Percentiles rank a stretch among this genome's conserved stretches.
Evolutionary conservation across 805 yeast species (phyloP).

Genomic region (Candida bentonensis): DNA sequence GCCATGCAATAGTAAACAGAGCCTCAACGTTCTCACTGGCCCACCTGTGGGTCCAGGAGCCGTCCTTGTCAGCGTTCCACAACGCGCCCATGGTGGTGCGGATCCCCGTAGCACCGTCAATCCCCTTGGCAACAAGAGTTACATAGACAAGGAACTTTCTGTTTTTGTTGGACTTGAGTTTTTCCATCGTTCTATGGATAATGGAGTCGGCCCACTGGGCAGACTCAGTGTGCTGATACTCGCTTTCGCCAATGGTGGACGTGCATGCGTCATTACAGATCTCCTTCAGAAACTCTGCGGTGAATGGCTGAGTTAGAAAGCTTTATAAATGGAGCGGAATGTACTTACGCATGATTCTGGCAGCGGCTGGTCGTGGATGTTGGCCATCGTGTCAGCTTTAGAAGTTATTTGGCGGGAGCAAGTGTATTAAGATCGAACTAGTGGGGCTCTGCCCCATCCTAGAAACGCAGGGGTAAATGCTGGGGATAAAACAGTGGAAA

Average conservation of each 20-base stretch:
- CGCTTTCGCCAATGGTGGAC: neutral
- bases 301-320: neutral
- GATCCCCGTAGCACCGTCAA: slow-evolving; percentile 12
- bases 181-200: neutral
- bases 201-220: neutral
- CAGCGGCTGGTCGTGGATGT: neutral
- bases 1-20: slow-evolving; percentile 14
- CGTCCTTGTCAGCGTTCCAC: slow-evolving; percentile 15
- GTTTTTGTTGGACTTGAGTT: slow-evolving; percentile 4
- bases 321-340: neutral
- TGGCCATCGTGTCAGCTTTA: too few relatives aligned
- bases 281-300: neutral
- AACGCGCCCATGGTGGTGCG: slow-evolving; percentile 10
- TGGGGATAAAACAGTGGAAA: neutral
- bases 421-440: too few relatives aligned
- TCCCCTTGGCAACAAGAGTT: slow-evolving; percentile 8
- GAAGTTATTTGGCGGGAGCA: too few relatives aligned
- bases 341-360: neutral
- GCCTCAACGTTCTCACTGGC: slow-evolving; percentile 10
- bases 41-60: slow-evolving; percentile 14
- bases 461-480: too few relatives aligned
- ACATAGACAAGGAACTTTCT: slow-evolving; percentile 13
- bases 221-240: neutral
- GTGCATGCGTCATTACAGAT: neutral
- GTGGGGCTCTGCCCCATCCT: too few relatives aligned